Base-by-base conservation (phyloP, 805 yeast genomes). In the Tetrapisispora arboricola region DNA sequence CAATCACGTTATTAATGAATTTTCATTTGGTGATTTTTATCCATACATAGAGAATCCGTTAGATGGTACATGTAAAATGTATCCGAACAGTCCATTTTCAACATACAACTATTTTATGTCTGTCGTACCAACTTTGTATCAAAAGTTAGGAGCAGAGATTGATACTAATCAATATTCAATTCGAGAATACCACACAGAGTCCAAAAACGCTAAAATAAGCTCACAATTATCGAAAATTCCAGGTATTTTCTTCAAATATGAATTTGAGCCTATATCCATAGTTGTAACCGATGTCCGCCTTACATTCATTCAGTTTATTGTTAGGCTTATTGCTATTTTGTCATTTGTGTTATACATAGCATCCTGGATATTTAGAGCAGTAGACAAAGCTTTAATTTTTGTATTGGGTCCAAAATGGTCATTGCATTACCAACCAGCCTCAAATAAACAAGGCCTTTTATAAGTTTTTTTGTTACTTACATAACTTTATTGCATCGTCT, bases 11-110 rank as follows among this genome's bases (percentile, higher is more conserved):
- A 80, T 92, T 44, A 75, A 75, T 44, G 97, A 90, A 60, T 75
- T 87, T 47, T 86, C 96, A 10, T 90, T 80, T 63, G 98, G 98
- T 12, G 84, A 77, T 28, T 87, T 82, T 60, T 87, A 77, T 55
- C 96, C 98, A 3, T 81, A 74, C 50, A 70, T 88, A 47, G 72
- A 80, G 50, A 90, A 90, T 55, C 94, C 96, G n/a, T 70, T 92
- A 47, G 97, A 92, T 59, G 70, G 69, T 36, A 80, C 90, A 0
- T 81, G 76, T 1, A 75, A 79, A 49, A 42, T 61, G 17, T 57
- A 61, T 15, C 71, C 86, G 2, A 65, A 67, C 0, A 67, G 72
- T 2, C 65, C 70, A 18, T 44, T 67, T 16, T 77, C 72, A 43
- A 60, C 70, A 1, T 84, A 67, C 61, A 74, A 74, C 39, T 92